phyloP scores from a whole-genome alignment of 192 early-diverging fungal genomes.

The Lobosporangium transversale region DNA sequence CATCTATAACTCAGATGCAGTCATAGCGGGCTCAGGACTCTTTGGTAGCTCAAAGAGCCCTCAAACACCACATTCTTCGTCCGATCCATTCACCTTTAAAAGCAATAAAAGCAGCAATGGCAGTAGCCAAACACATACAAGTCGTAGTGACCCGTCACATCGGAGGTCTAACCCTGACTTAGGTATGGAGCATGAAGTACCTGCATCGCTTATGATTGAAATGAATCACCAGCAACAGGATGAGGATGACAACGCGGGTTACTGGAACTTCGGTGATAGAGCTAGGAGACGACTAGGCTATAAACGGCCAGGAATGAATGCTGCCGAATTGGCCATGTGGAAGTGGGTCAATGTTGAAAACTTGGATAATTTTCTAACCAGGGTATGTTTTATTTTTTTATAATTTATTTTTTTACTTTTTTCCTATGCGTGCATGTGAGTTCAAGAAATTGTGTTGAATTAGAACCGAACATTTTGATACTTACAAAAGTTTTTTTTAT shows the following conservation, averaged over 20 bases:
- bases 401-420: not conserved
- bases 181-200: slow-evolving; percentile 64
- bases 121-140: too few species aligned
- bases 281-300: slow-evolving; percentile 23
- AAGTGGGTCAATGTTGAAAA: slow-evolving; percentile 88
- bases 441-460: too few species aligned
- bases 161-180: slow-evolving; percentile 18
- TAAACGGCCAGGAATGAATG: slow-evolving; percentile 55
- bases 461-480: too few species aligned
- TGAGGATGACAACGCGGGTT: slow-evolving; percentile 17
- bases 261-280: slow-evolving; percentile 38
- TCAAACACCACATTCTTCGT: not conserved
- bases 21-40: too few species aligned
- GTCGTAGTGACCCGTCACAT: not conserved
- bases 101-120: not conserved
- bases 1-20: not conserved
- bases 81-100: slow-evolving; percentile 13
- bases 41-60: slow-evolving; percentile 13
- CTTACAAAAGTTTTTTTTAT: too few species aligned
- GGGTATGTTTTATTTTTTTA: slow-evolving; percentile 16
- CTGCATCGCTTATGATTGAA: slow-evolving; percentile 73
- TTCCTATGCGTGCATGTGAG: too few species aligned
- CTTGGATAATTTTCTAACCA: slow-evolving; percentile 82
- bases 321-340: slow-evolving; percentile 73
- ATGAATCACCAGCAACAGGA: slow-evolving; percentile 52